Conservation (phyloP, 805 yeast genomes). For the Yamadazyma laniorum region DNA sequence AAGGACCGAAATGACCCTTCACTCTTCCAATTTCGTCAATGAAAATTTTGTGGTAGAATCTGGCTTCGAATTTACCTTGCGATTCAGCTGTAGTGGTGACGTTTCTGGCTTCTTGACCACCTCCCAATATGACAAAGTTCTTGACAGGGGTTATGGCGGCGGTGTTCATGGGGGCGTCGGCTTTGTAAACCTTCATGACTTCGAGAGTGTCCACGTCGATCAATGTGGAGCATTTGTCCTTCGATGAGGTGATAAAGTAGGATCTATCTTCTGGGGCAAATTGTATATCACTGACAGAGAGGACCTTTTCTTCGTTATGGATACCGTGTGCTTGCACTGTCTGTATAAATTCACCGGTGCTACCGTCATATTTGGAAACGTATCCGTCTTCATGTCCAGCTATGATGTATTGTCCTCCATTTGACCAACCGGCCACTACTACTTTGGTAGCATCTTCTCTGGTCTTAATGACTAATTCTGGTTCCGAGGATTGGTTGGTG, state of each 20-base stretch:
- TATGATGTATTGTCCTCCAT: conserved; percentile 67
- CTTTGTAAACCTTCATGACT: conserved; percentile 67
- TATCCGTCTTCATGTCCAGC: conserved; percentile 88
- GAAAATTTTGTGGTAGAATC: conserved; percentile 92
- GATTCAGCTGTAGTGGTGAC: conserved; percentile 94
- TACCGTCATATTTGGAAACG: conserved; percentile 74
- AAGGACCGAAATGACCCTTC: conserved; percentile 98
- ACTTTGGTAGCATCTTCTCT: conserved; percentile 58
- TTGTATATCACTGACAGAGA: conserved; percentile 78
- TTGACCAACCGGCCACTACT: conserved; percentile 85
- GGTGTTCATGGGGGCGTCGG: conserved; percentile 93
- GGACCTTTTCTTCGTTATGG: conserved; percentile 44
- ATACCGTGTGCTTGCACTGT: conserved; percentile 70
- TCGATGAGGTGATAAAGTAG: conserved; percentile 88
- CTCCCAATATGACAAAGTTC: conserved; percentile 90
- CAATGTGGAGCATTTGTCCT: conserved; percentile 81
- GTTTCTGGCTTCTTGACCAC: conserved; percentile 99
- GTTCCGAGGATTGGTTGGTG: conserved; percentile 46
- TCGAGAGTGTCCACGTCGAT: conserved; percentile 75
- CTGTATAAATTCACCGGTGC: conserved; percentile 66
- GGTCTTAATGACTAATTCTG: conserved; percentile 59
- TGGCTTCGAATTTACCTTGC: conserved; percentile 96
- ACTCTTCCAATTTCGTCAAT: conserved; percentile 96
- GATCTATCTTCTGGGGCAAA: conserved; percentile 76
- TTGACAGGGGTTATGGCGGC: conserved; percentile 93